Evolutionary conservation across 73 alveolate species (phyloP), one percentile per base, ranked within the genome.

Genomic region (Loxodes magnus): DNA sequence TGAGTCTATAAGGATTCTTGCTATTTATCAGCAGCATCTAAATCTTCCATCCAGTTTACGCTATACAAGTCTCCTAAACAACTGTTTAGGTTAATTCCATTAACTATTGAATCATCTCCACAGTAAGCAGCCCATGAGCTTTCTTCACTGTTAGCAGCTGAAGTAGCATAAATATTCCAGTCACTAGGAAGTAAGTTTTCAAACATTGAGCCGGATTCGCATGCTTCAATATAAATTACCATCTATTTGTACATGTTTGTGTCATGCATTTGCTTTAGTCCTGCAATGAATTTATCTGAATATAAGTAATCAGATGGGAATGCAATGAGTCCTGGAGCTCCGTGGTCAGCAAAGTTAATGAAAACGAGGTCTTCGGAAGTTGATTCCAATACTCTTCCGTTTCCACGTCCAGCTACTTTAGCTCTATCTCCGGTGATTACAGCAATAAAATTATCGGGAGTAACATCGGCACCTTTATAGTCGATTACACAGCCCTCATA

Each of bases 21-120:
- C 42, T 67, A 59, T 17, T 43, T 71, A 35, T 68, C 79, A 37
- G 70, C 59, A 7, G 77, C 65, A 56, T 92, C 97, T 30, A 84
- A 48, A 52, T 88, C 89, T 82, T 93, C 98, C 92, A 94, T 76
- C 94, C 95, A 94, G 71, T 79, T 87, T 19, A 86, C 88, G 23
- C 96, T 73, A 81, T 73, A 94, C 55, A 79, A 94, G 71, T 94
- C 98, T 6, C 99, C 99, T 26, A 94, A 73, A 88, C 99, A 94
- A 35, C 98, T 72, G 43, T 95, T 93, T 49, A 94, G 66, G 79
- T 59, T 74, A 56, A 72, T 67, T 50, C 99, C 99, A 37, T 85
- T 46, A 35, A 90, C 90, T 46, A 16, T 39, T 35, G 87, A 97
- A n/a, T 81, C 90, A 27, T 77, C 83, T 36, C 82, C 66, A 71